phyloP scores from a whole-genome alignment of 2,329 filamentous ascomycete genomes.

The Xylariomycetidae sp. region DNA sequence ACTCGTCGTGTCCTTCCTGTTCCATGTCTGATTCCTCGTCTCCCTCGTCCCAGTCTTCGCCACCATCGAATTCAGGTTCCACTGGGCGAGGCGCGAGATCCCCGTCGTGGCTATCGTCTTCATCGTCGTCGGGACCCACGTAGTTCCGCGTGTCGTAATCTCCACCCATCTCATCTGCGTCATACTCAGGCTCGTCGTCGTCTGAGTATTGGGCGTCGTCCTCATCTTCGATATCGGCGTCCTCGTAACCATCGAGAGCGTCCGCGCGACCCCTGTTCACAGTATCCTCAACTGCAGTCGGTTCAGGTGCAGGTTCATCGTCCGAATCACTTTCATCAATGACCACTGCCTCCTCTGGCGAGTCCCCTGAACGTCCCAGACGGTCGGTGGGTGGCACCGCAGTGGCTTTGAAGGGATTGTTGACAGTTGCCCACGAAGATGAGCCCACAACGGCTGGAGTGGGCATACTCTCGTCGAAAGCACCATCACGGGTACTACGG shows the following conservation, averaged over 20 bases:
- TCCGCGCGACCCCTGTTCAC: slow-evolving; percentile 11
- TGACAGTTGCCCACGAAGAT: slow-evolving; percentile 22
- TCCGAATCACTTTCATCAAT: slow-evolving; percentile 26
- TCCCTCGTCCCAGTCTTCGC: slow-evolving; percentile 18
- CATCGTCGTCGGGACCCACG: slow-evolving; percentile 23
- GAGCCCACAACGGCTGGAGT: slow-evolving; percentile 4
- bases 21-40: slow-evolving; percentile 18
- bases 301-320: slow-evolving; percentile 12
- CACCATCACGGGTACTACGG: too few species aligned
- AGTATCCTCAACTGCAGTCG: slow-evolving; percentile 13
- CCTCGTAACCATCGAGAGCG: slow-evolving; percentile 17
- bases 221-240: slow-evolving; percentile 20
- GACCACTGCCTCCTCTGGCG: slow-evolving; percentile 21
- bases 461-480: slow-evolving; percentile 2
- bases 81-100: slow-evolving; percentile 17
- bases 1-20: slow-evolving; percentile 10
- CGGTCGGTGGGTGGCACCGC: slow-evolving; percentile 10
- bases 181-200: slow-evolving; percentile 25
- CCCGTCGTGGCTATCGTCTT: slow-evolving; percentile 26
- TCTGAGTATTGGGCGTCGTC: slow-evolving; percentile 21
- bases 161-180: slow-evolving; percentile 25
- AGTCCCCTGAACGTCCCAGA: slow-evolving; percentile 13
- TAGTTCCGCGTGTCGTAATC: slow-evolving; percentile 28
- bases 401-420: slow-evolving; percentile 11
- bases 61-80: slow-evolving; percentile 25